Evolutionary conservation across 1,284 basidiomycete species (phyloP), one percentile per base, ranked within the genome.

Genomic region (Gymnopus androsaceus): DNA sequence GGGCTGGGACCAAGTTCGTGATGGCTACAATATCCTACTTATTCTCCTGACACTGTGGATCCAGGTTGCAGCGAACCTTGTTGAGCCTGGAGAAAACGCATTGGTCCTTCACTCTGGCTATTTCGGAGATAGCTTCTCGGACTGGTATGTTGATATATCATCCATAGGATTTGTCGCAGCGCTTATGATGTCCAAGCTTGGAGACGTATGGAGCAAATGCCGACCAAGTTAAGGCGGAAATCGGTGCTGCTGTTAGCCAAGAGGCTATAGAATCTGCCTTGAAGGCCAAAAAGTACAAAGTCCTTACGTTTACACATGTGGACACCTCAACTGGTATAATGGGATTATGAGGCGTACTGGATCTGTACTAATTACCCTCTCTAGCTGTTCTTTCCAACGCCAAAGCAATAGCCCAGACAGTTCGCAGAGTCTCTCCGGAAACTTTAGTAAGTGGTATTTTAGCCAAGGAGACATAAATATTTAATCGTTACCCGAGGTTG

Each of bases 261-360:
- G 69, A 79, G 3, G 82, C 87, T 41, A 73, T 96, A 40, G 86
- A 89, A 65, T 73, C 80, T n/a, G 90, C 91, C 1, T 81, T 98
- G 37, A 78, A 83, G 70, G 74, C 81, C 63, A 93, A 94, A 73
- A 88, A 89, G 69, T 97, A 93, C 82, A 97, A 96, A 74, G 70
- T 95, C 50, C 75, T 95, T 61, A 95, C 95, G 6, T 85, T 98
- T 67, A 98, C 97, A 5, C 96, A 99, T 69, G 95, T 96, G 56
- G 93, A 95, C 71, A 95, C 93, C 7, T 94, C 92, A 14, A 95
- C 93, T 52, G 91, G 92, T 80, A 51, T 23, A 66, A 15, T 4
- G 4, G 27, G 9, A 51, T 30, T 34, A 44, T n/a, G 15, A 19
- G 4, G n/a, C 38, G 23, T 45, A 21, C 21, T 46, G 23, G 25